Evolutionary conservation across 805 yeast species (phyloP).

Genomic region (Pachysolen tannophilus): DNA sequence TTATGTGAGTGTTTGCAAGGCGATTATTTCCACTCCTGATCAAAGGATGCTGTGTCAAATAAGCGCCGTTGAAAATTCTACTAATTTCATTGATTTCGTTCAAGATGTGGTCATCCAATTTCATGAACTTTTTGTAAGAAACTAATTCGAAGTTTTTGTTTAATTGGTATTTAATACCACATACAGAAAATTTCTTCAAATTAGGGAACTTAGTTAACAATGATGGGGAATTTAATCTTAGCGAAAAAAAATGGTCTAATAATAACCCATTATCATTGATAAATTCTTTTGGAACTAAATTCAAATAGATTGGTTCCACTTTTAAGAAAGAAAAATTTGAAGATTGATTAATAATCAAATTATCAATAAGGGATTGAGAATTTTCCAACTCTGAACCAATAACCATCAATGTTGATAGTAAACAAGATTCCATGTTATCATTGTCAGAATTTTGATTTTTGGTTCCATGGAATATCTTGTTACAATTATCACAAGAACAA

Average conservation of each 20-base stretch:
- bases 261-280: background rate
- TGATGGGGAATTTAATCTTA: too few relatives aligned
- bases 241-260: background rate
- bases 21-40: too few relatives aligned
- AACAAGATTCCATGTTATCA: background rate
- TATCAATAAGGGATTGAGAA: background rate
- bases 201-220: background rate
- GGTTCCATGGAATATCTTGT: too few relatives aligned
- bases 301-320: background rate
- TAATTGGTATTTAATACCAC: too few relatives aligned
- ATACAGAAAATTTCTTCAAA: background rate
- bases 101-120: too few relatives aligned
- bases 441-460: background rate
- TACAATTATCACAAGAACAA: too few relatives aligned
- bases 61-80: too few relatives aligned
- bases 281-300: background rate
- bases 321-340: background rate
- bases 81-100: too few relatives aligned
- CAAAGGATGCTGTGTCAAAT: too few relatives aligned
- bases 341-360: background rate
- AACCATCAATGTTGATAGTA: background rate
- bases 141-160: too few relatives aligned
- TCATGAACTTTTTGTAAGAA: too few relatives aligned
- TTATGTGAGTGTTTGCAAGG: too few relatives aligned
- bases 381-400: background rate